A percentile compares a stretch with the other conserved stretches of the same genome.
Evolutionary conservation across 495 filamentous ascomycete species (phyloP).

Genomic region (Lasiosphaeria ovina): DNA sequence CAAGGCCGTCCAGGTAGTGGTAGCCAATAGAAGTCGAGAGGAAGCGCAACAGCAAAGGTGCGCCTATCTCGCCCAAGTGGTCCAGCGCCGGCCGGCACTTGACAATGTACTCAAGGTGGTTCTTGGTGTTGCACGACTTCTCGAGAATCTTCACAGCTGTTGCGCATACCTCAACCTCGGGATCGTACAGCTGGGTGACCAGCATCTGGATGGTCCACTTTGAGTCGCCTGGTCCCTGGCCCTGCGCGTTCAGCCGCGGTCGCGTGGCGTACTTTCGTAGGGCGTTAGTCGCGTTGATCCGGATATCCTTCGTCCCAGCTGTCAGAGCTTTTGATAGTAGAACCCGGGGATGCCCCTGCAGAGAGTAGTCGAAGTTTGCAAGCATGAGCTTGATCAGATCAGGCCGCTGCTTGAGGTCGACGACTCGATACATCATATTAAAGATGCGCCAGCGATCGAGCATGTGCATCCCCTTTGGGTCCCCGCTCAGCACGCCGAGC

Average conservation of each 20-base stretch:
- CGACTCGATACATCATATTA: slow-evolving; percentile 98
- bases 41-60: slow-evolving; percentile 88
- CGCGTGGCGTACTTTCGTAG: slow-evolving; percentile 77
- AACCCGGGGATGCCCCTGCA: slow-evolving; percentile 83
- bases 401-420: slow-evolving; percentile 83
- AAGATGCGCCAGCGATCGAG: slow-evolving; percentile 95
- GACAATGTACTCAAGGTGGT: slow-evolving; percentile 90
- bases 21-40: slow-evolving; percentile 94
- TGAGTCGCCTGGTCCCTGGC: slow-evolving; percentile 48
- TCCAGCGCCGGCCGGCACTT: slow-evolving; percentile 94
- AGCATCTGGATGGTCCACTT: slow-evolving; percentile 96
- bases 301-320: slow-evolving; percentile 84
- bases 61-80: slow-evolving; percentile 95
- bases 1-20: slow-evolving; percentile 92
- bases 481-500: slow-evolving; percentile 78
- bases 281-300: slow-evolving; percentile 80
- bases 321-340: slow-evolving; percentile 91
- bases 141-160: slow-evolving; percentile 95
- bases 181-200: slow-evolving; percentile 96
- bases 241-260: slow-evolving; percentile 35
- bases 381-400: slow-evolving; percentile 86
- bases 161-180: slow-evolving; percentile 93
- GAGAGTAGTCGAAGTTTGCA: slow-evolving; percentile 84
- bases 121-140: slow-evolving; percentile 89
- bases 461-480: slow-evolving; percentile 79